Conservation (phyloP, 495 filamentous ascomycete species). For the Penicillium daleae region DNA sequence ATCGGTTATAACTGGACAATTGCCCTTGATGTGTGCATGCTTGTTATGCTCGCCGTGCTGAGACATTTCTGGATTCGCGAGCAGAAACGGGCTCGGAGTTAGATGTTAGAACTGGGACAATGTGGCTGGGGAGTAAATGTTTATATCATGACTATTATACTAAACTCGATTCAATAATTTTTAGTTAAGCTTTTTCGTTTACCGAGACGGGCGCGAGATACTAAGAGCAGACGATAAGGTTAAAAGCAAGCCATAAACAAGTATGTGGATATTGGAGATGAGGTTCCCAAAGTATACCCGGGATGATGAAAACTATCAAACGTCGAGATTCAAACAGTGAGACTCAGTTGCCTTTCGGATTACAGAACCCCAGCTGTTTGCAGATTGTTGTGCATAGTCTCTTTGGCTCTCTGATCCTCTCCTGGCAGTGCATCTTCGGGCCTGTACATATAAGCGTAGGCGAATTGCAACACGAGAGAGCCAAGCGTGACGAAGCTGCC, state of each 20-base stretch:
- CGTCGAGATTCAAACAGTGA: neutral
- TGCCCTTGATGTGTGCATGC: slow-evolving; percentile 35
- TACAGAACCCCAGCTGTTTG: slow-evolving; percentile 12
- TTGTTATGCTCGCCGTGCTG: slow-evolving; percentile 30
- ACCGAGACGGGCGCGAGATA: neutral
- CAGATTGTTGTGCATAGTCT: slow-evolving; percentile 10
- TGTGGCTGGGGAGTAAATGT: neutral
- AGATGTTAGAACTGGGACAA: neutral
- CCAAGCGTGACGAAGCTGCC: slow-evolving; percentile 6
- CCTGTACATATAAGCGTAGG: slow-evolving; percentile 1
- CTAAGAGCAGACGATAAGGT: neutral
- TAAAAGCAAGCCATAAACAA: neutral
- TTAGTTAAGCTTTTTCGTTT: neutral
- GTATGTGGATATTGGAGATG: no score
- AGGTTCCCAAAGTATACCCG: neutral
- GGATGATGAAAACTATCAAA: no score
- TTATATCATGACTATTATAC: neutral
- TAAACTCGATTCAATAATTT: neutral
- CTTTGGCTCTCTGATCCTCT: neutral
- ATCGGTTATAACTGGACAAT: slow-evolving; percentile 36
- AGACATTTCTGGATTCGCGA: slow-evolving; percentile 29
- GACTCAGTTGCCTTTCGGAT: neutral
- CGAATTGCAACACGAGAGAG: slow-evolving; percentile 3
- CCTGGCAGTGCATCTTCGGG: neutral
- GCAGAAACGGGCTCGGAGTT: slow-evolving; percentile 11